Evolutionary conservation across 371 early-diverging fungal genomes (phyloP), one percentile per base, ranked within the genome.

Genomic region (Mortierella sp.): DNA sequence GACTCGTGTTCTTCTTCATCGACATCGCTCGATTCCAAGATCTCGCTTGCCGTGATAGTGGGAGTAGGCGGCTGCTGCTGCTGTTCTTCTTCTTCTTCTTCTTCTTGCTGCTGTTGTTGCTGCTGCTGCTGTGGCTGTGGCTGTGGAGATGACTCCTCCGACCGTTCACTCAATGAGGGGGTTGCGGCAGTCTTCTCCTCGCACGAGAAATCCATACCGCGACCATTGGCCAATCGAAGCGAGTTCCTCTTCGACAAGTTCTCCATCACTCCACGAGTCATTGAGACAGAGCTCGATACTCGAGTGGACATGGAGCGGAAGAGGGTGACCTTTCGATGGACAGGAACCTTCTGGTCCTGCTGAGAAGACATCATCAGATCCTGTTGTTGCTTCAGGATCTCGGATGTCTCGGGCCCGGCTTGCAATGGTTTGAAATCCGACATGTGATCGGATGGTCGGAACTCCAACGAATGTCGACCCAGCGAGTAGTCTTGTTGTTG

Each of bases 271-370:
- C 31, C 2, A 12, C 9, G 45, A 17, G 13, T 31, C 22, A 10
- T 31, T 29, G 44, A 43, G 54, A 2, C 3, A 45, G 40, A n/a
- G 53, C 4, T 2, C 12, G 24, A 5, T 39, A n/a, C 24, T 6
- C 55, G 55, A 47, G 40, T 28, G 1, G 59, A 63, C 52, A 67
- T 63, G 29, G 74, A 67, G 4, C 68, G 63, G 57, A 56, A 67
- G 22, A 74, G 52, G 5, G 63, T 64, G 24, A 74, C 76, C 31
- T 46, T 63, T 43, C 76, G 63, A 29, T 67, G 67, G 34, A 68
- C 51, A 1, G 73, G 59, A 9, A 58, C 24, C 2, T 67, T 60
- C 13, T 62, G 47, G 22, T 34, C 34, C 34, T 34, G 34, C 34
- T 34, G 34, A 7, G 7, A 10, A 34, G 34, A 10, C 34, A 10